Evolutionary conservation across 1,139 yeast genomes (phyloP).

Genomic region (Sugiyamaella castrensis): DNA sequence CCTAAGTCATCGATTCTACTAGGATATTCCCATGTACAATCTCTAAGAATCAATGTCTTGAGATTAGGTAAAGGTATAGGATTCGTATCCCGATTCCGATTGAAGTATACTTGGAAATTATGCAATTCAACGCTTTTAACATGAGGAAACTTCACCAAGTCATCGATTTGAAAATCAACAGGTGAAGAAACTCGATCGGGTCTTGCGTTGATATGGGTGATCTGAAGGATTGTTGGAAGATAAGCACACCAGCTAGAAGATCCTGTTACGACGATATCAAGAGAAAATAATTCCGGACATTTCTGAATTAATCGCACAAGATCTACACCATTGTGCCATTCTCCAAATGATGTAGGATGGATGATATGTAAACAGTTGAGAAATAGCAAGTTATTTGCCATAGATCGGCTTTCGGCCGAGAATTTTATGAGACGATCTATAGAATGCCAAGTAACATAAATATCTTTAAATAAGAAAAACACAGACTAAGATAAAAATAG

Average conservation of each 20-base stretch:
- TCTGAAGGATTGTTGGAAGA: constrained; percentile 11
- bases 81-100: constrained; percentile 10
- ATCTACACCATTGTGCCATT: constrained; percentile 27
- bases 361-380: constrained; percentile 17
- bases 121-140: constrained; percentile 18
- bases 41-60: constrained; percentile 16
- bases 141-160: constrained; percentile 16
- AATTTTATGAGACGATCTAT: constrained; percentile 17
- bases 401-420: constrained; percentile 4
- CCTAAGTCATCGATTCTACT: constrained; percentile 25
- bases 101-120: constrained; percentile 23
- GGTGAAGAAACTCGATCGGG: constrained; percentile 12
- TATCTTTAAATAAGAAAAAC: constrained; percentile 16
- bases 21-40: constrained; percentile 31
- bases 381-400: constrained; percentile 13
- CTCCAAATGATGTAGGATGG: constrained; percentile 27
- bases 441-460: constrained; percentile 18
- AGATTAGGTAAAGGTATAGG: constrained; percentile 14
- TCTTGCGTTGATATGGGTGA: constrained; percentile 7
- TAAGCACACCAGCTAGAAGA: constrained; percentile 28
- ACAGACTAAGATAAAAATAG: not conserved
- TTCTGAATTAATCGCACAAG: constrained; percentile 19
- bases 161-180: constrained; percentile 17
- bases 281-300: constrained; percentile 18
- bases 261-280: constrained; percentile 24